Base-by-base conservation (phyloP, 441 rosid species). In the Populus hybrid region DNA sequence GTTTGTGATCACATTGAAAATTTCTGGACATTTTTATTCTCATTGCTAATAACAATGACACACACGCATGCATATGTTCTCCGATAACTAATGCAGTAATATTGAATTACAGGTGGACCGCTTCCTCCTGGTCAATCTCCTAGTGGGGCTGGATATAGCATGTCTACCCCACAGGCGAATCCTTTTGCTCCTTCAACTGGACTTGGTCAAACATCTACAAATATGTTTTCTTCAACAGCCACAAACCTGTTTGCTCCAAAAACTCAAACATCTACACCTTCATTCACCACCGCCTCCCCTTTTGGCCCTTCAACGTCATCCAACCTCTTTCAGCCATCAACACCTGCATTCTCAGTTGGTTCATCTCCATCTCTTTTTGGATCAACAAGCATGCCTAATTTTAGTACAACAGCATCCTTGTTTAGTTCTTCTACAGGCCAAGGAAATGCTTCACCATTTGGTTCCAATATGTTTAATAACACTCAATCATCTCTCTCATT, bases 71-170 rank as follows among this genome's bases (percentile, higher is more conserved):
- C 18, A 12, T 9, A 10, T 61, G 26, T 3, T 61, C 6, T 61
- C 66, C 12, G 10, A 61, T 23, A 61, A 61, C 66, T 61, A 61
- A 61, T 61, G 12, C 40, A 34, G 14, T 73, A 3, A 67, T 81
- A 59, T 79, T 67, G 63, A 69, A 74, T 82, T 82, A 83, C 89
- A 96, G 98, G 98, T 81, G 99, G 99, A 73, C 89, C 87, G 6
- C 81, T 26, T 81, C 86, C 92, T 81, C 63, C 89, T 79, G 89
- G 89, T 83, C 98, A 88, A 80, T 81, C 74, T 77, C 83, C 91
- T 81, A 86, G 80, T 69, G 92, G 86, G 61, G 40, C 87, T 76
- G 88, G 88, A 76, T 92, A 89, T 74, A 79, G 83, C 73, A 81
- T 76, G 40, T 32, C 91, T 57, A 73, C 87, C 79, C 78, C 85